Evolutionary conservation across 164 flowering plant genomes (phyloP), one percentile per base, ranked within the genome.

Genomic region (Aristolochia californica): DNA sequence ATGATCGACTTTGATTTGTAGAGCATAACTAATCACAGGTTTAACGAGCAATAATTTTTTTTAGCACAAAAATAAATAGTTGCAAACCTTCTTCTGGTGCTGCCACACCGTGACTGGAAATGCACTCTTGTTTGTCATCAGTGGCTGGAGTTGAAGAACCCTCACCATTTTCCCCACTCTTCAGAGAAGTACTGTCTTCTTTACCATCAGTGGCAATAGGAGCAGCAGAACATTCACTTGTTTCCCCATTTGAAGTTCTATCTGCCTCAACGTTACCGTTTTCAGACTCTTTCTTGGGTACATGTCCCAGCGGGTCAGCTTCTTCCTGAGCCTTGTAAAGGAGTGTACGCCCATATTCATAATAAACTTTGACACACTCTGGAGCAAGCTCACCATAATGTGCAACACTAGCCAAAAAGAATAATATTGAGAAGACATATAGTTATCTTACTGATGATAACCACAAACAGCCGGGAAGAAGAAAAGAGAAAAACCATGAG

Each of bases 311-410:
- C 13, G 96, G 95, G 75, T 94, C 97, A 65, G 91, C 75, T 71
- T 90, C 96, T 48, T 88, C 97, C 70, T 94, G 97, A 20, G 96
- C 95, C 77, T 90, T 90, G 66, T 80, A 75, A 38, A 94, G 75
- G 69, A 90, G 65, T 0, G 97, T 95, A 75, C 81, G 68, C 24
- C 99, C 99, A 75, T 81, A 90, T 59, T 84, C 81, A 61, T 82
- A 85, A 74, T 88, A 94, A 8, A 83, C 70, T 51, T 56, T 62
- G 17, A 82, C 74, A 76, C 99, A 94, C 63, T 90, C 88, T 28
- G 80, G 80, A 47, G 95, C 77, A 65, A 94, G 95, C 70, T 90
- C 99, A 44, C 94, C 97, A 79, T 75, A 76, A 60, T 77, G 85
- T 14, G 77, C 78, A 70, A 78, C 97, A 87, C 99, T 94, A 67